These are phyloP conservation scores for Golubevia sp. DNA, from an alignment of 1,284 basidiomycete species.

Conservation along the genomic window DNA sequence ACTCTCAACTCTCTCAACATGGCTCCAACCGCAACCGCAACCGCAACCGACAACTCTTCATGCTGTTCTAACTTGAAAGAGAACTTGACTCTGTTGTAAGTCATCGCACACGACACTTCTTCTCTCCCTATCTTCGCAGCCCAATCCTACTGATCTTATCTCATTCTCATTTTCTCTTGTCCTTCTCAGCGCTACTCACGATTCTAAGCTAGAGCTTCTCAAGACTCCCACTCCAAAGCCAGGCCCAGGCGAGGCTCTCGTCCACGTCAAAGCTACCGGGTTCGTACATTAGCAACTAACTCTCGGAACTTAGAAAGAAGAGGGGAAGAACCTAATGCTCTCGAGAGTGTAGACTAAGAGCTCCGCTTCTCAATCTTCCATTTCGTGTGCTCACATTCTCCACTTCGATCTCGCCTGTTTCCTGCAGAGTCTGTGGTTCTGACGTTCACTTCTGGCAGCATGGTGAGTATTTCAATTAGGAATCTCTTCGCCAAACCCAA, in stretches of 20 bases:
- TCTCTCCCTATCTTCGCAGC: too few relatives aligned
- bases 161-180: constrained; percentile 19
- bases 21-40: too few relatives aligned
- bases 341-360: not conserved
- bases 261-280: constrained; percentile 53
- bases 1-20: too few relatives aligned
- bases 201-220: constrained; percentile 45
- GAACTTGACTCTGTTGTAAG: too few relatives aligned
- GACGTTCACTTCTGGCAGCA: constrained; percentile 68
- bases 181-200: constrained; percentile 27
- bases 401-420: constrained; percentile 5
- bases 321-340: constrained; percentile 24
- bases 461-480: constrained; percentile 29
- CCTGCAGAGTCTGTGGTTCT: constrained; percentile 39
- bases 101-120: too few relatives aligned
- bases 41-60: too few relatives aligned
- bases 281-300: too few relatives aligned
- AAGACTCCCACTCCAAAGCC: constrained; percentile 25
- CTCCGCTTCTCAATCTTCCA: too few relatives aligned
- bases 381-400: too few relatives aligned
- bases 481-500: not conserved
- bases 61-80: too few relatives aligned
- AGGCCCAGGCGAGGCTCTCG: constrained; percentile 46
- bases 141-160: too few relatives aligned
- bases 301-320: too few relatives aligned